Percentiles rank a stretch among this genome's conserved stretches.
Conservation (phyloP, 192 early-diverging fungal species). For the Coemansia sp. region DNA sequence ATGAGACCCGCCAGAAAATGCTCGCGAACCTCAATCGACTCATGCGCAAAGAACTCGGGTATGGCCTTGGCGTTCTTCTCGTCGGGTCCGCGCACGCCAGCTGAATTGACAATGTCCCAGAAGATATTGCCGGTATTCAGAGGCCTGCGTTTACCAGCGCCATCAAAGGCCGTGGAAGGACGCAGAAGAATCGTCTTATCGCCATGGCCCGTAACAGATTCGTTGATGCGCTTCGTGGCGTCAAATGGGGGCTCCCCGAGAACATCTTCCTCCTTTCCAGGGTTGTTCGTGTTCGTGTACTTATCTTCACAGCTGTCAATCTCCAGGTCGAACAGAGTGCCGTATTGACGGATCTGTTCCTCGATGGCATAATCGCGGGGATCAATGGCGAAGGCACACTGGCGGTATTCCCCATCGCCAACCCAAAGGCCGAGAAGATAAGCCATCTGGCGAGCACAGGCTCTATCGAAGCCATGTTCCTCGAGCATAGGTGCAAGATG, state of each 20-base stretch:
- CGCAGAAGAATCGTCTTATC: background rate
- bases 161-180: background rate
- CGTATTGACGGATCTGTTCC: constrained; percentile 14
- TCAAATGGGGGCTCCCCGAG: too few relatives aligned
- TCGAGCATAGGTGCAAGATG: constrained; percentile 14
- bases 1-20: constrained; percentile 39
- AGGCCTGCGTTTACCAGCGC: background rate
- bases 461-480: background rate
- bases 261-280: too few relatives aligned
- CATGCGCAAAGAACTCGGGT: background rate
- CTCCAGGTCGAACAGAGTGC: background rate
- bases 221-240: too few relatives aligned
- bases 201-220: too few relatives aligned
- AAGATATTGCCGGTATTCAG: constrained; percentile 1
- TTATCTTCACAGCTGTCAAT: background rate
- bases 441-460: background rate
- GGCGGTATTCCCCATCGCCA: background rate
- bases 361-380: constrained; percentile 8
- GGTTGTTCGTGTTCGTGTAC: background rate
- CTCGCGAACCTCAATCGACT: constrained; percentile 33
- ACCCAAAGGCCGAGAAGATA: background rate
- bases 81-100: background rate
- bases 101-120: background rate
- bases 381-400: constrained; percentile 7
- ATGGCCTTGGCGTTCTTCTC: background rate